These are phyloP conservation scores for Prunus campanulata DNA, from an alignment of 306 rosid genomes.

Conservation along the genomic window DNA sequence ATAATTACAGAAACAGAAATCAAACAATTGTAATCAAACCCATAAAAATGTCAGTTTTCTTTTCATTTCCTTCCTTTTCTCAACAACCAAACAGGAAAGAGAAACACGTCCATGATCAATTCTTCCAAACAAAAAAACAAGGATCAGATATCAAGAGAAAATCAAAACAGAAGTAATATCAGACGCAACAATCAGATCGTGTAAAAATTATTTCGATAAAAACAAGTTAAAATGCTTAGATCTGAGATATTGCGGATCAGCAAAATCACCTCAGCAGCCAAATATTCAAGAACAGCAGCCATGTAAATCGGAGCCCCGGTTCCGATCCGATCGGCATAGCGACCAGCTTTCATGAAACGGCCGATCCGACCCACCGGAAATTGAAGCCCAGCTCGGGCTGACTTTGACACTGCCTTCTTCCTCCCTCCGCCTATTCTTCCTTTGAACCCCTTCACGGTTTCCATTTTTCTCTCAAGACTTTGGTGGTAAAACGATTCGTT, in stretches of 20 bases:
- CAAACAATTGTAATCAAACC: background rate
- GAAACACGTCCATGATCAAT: background rate
- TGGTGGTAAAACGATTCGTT: background rate
- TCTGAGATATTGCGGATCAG: background rate
- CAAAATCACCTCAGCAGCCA: conserved; percentile 63
- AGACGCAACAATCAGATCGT: no score
- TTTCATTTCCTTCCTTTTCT: background rate
- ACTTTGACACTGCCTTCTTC: conserved; percentile 59
- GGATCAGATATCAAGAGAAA: background rate
- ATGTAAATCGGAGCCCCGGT: conserved; percentile 65
- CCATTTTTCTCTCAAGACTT: conserved; percentile 27
- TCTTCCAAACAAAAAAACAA: background rate
- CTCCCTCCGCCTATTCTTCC: conserved; percentile 51
- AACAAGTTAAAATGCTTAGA: background rate
- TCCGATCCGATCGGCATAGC: conserved; percentile 58
- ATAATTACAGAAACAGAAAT: no score
- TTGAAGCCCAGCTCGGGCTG: conserved; percentile 67
- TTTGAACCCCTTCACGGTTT: conserved; percentile 37
- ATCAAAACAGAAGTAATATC: background rate
- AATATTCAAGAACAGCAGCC: conserved; percentile 74
- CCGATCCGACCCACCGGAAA: conserved; percentile 73
- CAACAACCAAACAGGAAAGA: background rate
- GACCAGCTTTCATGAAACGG: conserved; percentile 54
- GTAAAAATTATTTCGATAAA: no score
- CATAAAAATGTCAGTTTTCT: no score